Base-by-base conservation (phyloP, 441 rosid species). In the Hura crepitans region DNA sequence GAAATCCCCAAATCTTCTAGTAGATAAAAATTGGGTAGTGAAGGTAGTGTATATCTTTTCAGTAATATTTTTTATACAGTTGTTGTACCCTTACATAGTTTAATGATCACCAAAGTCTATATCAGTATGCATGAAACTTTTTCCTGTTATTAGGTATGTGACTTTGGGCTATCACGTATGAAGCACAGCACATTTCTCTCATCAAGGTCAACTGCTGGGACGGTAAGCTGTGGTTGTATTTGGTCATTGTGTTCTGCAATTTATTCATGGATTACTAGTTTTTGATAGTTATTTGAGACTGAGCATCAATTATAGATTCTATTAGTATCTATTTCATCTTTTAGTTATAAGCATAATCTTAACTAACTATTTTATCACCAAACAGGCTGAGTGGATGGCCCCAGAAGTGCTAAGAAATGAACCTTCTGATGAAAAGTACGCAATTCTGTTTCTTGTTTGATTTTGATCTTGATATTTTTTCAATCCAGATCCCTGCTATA, bases 311-410 rank as follows among this genome's bases (percentile, higher is more conserved):
- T 23, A n/a, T 31, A 15, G n/a, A 17, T 50, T 66, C 18, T 49
- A 17, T 49, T 28, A 11, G 14, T 22, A 37, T 12, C 12, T 25
- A 14, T 3, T 33, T 45, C 42, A 37, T 55, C 13, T 13, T 20
- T 39, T 79, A 59, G 6, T 37, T 53, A 28, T 55, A 17, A 3
- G 4, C 59, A 0, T 49, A 45, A 66, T 25, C 15, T 7, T 31
- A 55, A 50, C 58, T 54, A 12, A 65, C 59, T 77, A 17, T 70
- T 68, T 27, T 75, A 33, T 69, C 12, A 51, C 14, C 78, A 59
- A 78, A 80, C 83, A 94, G 99, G 97, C 99, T 50, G 99, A 94
- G 83, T 94, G 99, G 99, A 94, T 94, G 97, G 99, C 99, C 73
- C 99, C 99, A 33, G 99, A 94, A 85, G 96, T 94, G 77, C 93